Base-by-base conservation (phyloP, 805 yeast genomes). In the Wickerhamiella sergipiensis region DNA sequence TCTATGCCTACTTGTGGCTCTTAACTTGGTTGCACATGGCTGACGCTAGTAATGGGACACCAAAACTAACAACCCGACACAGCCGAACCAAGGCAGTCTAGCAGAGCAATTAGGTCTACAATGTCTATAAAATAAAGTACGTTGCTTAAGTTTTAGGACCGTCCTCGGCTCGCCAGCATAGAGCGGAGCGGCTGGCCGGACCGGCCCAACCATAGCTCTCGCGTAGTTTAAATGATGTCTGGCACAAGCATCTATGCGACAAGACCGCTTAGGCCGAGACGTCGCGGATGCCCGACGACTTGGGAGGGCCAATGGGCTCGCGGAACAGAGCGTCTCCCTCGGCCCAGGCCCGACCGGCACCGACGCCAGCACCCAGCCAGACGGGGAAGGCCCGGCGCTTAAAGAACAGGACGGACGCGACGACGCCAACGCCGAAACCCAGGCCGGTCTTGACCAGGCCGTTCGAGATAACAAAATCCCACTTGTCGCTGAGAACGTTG, bases 321-420 rank as follows among this genome's bases (percentile, higher is more conserved):
- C 97, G 83, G 78, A 92, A 90, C 52, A 89, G 84, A 54, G 97
- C 94, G 65, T 92, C 97, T 55, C 97, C 98, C 73, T 92, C 99
- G 54, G 97, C 81, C 70, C 88, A 92, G 50, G 96, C 96, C 74
- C 96, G 83, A 58, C 99, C 99, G 55, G 89, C 77, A 59, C 99
- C 99, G 63, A 92, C 90, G 39, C 99, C 99, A 57, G 88, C 71
- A 58, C 98, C 98, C 55, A 90, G 70, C 95, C 97, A 89, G 43
- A 90, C 97, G 50, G 98, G 98, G 80, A 88, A 92, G 9, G 95
- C 77, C 70, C 97, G 81, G 75, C 97, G 85, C 68, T 77, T 86
- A 75, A 92, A 92, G 52, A 92, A 71, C 53, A 92, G 70, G 44
- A 89, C 94, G 8, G 96, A 86, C 45, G 94, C 85, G 53, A 90